Percentiles rank a stretch among this genome's conserved stretches.
Evolutionary conservation across 352 stramenopile species (phyloP).

Genomic region (Pythium dissimile): DNA sequence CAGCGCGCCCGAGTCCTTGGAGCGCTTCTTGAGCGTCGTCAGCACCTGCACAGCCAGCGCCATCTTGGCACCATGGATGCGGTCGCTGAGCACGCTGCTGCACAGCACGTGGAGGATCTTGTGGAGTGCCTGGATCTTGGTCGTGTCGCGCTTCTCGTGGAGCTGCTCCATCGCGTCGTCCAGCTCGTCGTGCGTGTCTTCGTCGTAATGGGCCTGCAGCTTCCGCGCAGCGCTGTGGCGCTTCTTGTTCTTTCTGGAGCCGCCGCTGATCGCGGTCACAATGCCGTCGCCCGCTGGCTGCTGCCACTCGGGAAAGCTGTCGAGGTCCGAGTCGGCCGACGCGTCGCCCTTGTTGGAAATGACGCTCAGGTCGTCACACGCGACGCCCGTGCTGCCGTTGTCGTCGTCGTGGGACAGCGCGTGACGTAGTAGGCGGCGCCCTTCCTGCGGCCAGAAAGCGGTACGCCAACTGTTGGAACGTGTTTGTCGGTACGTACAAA

Average conservation of each 20-base stretch:
- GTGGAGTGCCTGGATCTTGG: slow-evolving; percentile 49
- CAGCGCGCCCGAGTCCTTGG: slow-evolving; percentile 46
- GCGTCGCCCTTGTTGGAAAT: slow-evolving; percentile 41
- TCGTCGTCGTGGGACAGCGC: slow-evolving; percentile 46
- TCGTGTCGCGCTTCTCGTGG: slow-evolving; percentile 58
- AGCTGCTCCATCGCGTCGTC: slow-evolving; percentile 54
- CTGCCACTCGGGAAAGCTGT: slow-evolving; percentile 50
- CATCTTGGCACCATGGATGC: slow-evolving; percentile 34
- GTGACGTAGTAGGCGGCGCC: slow-evolving; percentile 46
- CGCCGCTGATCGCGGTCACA: background rate
- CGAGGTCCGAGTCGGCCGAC: slow-evolving; percentile 59
- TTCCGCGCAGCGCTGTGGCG: slow-evolving; percentile 19
- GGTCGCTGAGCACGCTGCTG: slow-evolving; percentile 35
- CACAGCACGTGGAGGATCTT: slow-evolving; percentile 50
- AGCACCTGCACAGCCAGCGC: slow-evolving; percentile 39
- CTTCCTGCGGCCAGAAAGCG: slow-evolving; percentile 35
- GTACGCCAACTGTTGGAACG: too few species aligned
- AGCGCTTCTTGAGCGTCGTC: slow-evolving; percentile 53
- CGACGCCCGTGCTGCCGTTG: slow-evolving; percentile 6
- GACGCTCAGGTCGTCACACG: slow-evolving; percentile 31
- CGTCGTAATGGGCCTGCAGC: slow-evolving; percentile 34
- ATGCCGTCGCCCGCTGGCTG: slow-evolving; percentile 10
- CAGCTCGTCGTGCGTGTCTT: slow-evolving; percentile 35
- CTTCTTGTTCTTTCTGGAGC: slow-evolving; percentile 17
- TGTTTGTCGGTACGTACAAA: too few species aligned